phyloP scores from a whole-genome alignment of 495 filamentous ascomycete genomes.

The Penicillium manginii region DNA sequence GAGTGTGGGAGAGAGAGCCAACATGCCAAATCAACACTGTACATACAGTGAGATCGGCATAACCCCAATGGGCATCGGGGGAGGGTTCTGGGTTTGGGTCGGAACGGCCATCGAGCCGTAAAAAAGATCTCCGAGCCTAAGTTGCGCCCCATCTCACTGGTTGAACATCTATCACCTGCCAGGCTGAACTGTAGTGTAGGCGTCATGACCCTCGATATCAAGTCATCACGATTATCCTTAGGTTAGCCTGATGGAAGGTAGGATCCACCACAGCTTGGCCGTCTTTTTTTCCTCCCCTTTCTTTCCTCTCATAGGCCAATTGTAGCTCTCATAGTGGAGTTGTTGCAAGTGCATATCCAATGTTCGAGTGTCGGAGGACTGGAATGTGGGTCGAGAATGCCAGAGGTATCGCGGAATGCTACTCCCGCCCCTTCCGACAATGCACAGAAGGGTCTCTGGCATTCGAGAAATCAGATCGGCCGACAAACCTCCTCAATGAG shows the following conservation, averaged over 20 bases:
- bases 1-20: slow-evolving; percentile 14
- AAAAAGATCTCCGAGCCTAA: background rate
- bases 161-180: slow-evolving; percentile 7
- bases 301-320: slow-evolving; percentile 10
- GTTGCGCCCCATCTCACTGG: background rate
- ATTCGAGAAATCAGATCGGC: slow-evolving; percentile 26
- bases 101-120: slow-evolving; percentile 22
- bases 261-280: slow-evolving; percentile 24
- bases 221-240: slow-evolving; percentile 20
- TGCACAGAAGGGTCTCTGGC: slow-evolving; percentile 32
- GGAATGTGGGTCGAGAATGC: slow-evolving; percentile 36
- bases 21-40: slow-evolving; percentile 26
- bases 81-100: slow-evolving; percentile 18
- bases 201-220: slow-evolving; percentile 38
- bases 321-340: slow-evolving; percentile 5
- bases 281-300: slow-evolving; percentile 1
- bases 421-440: slow-evolving; percentile 36
- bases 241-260: slow-evolving; percentile 22
- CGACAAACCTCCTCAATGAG: background rate
- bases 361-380: slow-evolving; percentile 8
- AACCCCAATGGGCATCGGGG: slow-evolving; percentile 3
- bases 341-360: slow-evolving; percentile 13
- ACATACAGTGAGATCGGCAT: slow-evolving; percentile 12
- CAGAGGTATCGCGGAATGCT: slow-evolving; percentile 41
- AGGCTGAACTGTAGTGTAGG: slow-evolving; percentile 32